phyloP scores from a whole-genome alignment of 2,329 filamentous ascomycete species.

The Didymella arachidicola region DNA sequence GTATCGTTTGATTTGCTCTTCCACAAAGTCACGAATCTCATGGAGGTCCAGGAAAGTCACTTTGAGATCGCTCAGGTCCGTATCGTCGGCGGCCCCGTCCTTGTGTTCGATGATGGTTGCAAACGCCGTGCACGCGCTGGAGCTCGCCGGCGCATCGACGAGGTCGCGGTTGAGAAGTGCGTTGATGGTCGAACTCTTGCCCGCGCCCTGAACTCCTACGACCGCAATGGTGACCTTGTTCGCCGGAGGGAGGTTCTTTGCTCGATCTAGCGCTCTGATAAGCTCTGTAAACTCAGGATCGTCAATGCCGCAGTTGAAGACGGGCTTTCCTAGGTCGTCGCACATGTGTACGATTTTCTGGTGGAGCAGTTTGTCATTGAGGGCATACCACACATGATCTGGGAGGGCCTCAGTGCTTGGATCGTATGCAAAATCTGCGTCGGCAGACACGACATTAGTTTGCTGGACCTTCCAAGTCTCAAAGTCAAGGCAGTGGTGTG shows the following conservation, averaged over 20 bases:
- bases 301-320: not conserved
- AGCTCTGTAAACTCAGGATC: constrained; percentile 10
- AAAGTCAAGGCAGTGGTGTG: not conserved
- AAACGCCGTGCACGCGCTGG: constrained; percentile 20
- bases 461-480: not conserved
- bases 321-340: not conserved
- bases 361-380: constrained; percentile 1
- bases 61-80: constrained; percentile 14
- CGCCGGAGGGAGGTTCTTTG: constrained; percentile 6
- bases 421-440: not conserved
- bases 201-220: constrained; percentile 24
- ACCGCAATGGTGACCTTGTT: constrained; percentile 15
- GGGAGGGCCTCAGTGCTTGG: not conserved
- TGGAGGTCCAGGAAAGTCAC: constrained; percentile 7
- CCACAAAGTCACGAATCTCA: constrained; percentile 11
- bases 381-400: constrained; percentile 1
- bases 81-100: constrained; percentile 16
- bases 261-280: not conserved
- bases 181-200: constrained; percentile 25
- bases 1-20: constrained; percentile 19
- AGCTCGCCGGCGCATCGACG: constrained; percentile 8
- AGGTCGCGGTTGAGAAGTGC: constrained; percentile 21
- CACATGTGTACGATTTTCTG: constrained; percentile 11
- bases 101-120: constrained; percentile 20
- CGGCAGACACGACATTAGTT: too few relatives aligned